Conservation (phyloP, 2,329 filamentous ascomycete species). For the Bipolaris zeicola region DNA sequence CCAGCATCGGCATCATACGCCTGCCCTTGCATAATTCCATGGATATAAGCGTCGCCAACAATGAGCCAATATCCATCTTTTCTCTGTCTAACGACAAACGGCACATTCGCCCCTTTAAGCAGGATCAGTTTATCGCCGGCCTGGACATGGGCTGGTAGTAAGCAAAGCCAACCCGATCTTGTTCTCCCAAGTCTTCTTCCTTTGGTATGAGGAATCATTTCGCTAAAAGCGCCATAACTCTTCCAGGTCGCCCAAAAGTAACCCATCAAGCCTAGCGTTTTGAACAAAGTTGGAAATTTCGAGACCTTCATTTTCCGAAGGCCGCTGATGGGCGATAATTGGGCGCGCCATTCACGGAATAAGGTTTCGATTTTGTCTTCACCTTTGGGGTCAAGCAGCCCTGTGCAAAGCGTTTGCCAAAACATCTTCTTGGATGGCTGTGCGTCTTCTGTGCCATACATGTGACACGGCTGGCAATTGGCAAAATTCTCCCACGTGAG, state of each 20-base stretch:
- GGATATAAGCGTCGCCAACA: background rate
- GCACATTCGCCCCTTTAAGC: background rate
- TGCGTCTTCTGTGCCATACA: background rate
- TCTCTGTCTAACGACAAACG: background rate
- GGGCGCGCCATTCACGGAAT: background rate
- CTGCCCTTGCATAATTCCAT: background rate
- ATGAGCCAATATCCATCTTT: background rate
- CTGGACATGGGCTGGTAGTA: background rate
- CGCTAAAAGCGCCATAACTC: background rate
- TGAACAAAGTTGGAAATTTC: background rate
- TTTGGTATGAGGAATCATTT: background rate
- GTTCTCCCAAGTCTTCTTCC: background rate
- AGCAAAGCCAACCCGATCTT: background rate
- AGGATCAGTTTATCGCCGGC: background rate
- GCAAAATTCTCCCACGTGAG: background rate
- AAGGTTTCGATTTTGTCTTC: background rate
- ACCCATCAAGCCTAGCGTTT: background rate
- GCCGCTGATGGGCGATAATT: background rate
- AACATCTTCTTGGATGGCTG: background rate
- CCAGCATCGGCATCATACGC: background rate
- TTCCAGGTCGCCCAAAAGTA: background rate
- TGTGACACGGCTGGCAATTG: background rate
- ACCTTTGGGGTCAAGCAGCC: background rate
- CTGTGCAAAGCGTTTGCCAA: background rate
- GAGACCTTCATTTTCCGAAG: background rate